These are phyloP conservation scores for Clarireedia paspali DNA, from an alignment of 2,329 filamentous ascomycete species.

Conservation along the genomic window DNA sequence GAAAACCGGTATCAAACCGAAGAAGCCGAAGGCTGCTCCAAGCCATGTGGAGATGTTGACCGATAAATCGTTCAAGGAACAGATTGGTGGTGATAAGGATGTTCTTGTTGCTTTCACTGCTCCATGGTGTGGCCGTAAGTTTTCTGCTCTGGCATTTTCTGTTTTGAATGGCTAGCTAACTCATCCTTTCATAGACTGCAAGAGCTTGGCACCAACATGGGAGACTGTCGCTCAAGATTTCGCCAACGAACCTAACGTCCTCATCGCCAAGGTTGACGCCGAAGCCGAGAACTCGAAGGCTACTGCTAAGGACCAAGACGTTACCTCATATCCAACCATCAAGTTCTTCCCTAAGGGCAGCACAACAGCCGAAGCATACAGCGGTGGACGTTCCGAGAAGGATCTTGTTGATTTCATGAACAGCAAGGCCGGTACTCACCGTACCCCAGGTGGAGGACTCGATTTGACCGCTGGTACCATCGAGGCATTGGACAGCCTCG, in stretches of 20 bases:
- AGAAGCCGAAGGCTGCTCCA: constrained; percentile 62
- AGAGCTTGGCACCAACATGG: constrained; percentile 83
- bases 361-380: constrained; percentile 63
- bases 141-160: background rate
- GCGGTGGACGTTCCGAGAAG: constrained; percentile 66
- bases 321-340: constrained; percentile 90
- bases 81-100: constrained; percentile 77
- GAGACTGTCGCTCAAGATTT: constrained; percentile 81
- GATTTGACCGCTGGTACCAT: constrained; percentile 76
- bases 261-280: constrained; percentile 93
- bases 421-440: constrained; percentile 80
- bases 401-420: constrained; percentile 79
- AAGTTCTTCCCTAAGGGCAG: constrained; percentile 92
- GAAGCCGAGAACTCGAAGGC: constrained; percentile 81
- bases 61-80: constrained; percentile 68
- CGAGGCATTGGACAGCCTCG: constrained; percentile 65
- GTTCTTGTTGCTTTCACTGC: constrained; percentile 95
- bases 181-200: constrained; percentile 67
- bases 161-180: background rate
- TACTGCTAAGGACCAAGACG: constrained; percentile 65
- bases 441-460: constrained; percentile 71
- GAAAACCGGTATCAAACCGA: constrained; percentile 79
- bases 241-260: constrained; percentile 64
- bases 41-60: constrained; percentile 75
- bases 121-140: constrained; percentile 91